Evolutionary conservation across 306 rosid species (phyloP).

Genomic region (Citrullus colocynthis): DNA sequence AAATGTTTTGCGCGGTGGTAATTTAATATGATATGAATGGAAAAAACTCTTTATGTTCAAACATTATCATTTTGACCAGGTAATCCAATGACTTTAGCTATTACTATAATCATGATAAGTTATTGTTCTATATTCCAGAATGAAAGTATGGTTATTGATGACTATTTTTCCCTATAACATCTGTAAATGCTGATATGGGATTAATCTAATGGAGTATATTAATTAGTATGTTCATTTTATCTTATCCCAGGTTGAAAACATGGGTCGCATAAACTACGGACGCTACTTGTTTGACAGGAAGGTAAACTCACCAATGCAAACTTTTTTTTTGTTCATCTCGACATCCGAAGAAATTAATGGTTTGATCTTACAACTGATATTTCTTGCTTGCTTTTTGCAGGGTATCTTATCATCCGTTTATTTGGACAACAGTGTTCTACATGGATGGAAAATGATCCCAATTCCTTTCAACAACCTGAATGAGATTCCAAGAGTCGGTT

Average conservation of each 20-base stretch:
- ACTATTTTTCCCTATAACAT: no score
- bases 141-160: no score
- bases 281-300: slow-evolving; percentile 59
- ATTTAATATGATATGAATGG: background rate
- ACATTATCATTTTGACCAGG: background rate
- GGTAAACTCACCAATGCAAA: slow-evolving; percentile 31
- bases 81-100: no score
- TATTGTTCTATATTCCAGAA: no score
- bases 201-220: background rate
- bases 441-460: slow-evolving; percentile 60
- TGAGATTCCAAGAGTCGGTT: slow-evolving; percentile 33
- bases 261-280: slow-evolving; percentile 87
- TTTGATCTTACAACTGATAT: background rate
- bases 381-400: slow-evolving; percentile 27
- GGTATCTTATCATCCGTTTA: slow-evolving; percentile 82
- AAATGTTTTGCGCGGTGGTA: background rate
- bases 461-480: slow-evolving; percentile 60
- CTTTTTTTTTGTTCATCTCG: background rate
- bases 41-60: background rate
- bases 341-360: background rate
- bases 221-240: slow-evolving; percentile 8
- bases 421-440: slow-evolving; percentile 35
- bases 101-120: no score
- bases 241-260: slow-evolving; percentile 64
- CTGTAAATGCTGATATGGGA: no score